phyloP scores from a whole-genome alignment of 768 basidiomycete genomes.

The Tulasnella calospora region DNA sequence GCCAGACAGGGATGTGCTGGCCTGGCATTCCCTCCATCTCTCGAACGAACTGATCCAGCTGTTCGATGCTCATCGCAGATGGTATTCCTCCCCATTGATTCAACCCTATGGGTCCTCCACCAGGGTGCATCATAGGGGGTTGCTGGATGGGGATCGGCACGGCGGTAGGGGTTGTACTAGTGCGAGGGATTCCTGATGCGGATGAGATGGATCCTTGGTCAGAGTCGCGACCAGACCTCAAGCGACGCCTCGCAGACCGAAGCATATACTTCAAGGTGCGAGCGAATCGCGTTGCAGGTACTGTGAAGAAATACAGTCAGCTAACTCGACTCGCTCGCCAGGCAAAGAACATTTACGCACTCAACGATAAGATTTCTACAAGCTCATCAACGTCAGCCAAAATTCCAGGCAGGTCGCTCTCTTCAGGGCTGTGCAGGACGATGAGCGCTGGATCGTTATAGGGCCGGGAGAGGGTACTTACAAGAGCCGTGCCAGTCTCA shows the following conservation, averaged over 20 bases:
- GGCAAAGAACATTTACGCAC: conserved; percentile 44
- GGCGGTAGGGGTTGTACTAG: conserved; percentile 40
- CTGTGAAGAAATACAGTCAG: conserved; percentile 39
- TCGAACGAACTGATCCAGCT: conserved; percentile 68
- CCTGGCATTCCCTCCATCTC: conserved; percentile 63
- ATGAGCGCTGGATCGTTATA: not conserved
- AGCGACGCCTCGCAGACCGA: conserved; percentile 45
- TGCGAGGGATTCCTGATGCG: conserved; percentile 30
- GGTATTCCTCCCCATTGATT: conserved; percentile 31
- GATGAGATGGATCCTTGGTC: conserved; percentile 38
- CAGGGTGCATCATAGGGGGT: not conserved
- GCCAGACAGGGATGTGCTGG: conserved; percentile 71
- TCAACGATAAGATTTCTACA: conserved; percentile 67
- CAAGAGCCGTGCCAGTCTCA: conserved; percentile 84
- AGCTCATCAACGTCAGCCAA: conserved; percentile 73
- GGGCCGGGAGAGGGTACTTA: conserved; percentile 39
- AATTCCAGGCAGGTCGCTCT: conserved; percentile 72
- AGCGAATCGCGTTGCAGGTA: conserved; percentile 90
- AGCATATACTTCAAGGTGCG: conserved; percentile 85
- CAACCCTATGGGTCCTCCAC: conserved; percentile 36
- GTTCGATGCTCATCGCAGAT: conserved; percentile 34
- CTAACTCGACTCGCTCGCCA: not conserved
- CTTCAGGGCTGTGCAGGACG: conserved; percentile 53
- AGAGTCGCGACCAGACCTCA: conserved; percentile 40
- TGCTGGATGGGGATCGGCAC: conserved; percentile 34